Evolutionary conservation across 2,329 filamentous ascomycete genomes (phyloP), one percentile per base, ranked within the genome.

Genomic region (Herpotrichia juniperi): DNA sequence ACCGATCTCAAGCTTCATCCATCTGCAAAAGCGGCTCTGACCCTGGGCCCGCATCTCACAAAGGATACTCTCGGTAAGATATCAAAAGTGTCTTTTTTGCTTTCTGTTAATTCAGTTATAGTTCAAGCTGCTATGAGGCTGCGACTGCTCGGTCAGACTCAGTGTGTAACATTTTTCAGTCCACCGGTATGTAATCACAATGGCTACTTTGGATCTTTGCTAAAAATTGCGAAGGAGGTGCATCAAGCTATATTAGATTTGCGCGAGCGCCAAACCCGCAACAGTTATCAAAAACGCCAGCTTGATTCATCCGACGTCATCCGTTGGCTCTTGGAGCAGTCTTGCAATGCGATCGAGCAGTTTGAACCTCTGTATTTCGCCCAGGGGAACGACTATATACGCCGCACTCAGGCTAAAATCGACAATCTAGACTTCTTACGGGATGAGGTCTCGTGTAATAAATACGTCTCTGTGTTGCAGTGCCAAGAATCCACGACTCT

Each of bases 111-210:
- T n/a, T n/a, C n/a, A n/a, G n/a, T n/a, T n/a, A n/a, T n/a, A 0
- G 83, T 86, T 0, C 85, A 88, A 83, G 86, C 86, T 47, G 85
- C 86, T 0, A 89, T 89, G 86, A 74, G 87, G 52, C 68, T 89
- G 0, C 78, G 87, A 1, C 81, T 87, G 40, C 73, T 90, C 0
- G 79, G 73, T 0, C 76, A 76, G 1, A 82, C 81, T 0, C 85
- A 89, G 50, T 81, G 80, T 0, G 65, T 88, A 0, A 69, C 72
- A 0, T 81, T 81, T 42, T 78, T 85, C 17, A 79, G 81, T 0
- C 83, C 85, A 0, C 82, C 81, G 0, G n/a, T n/a, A n/a, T n/a
- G n/a, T n/a, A n/a, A n/a, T n/a, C n/a, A n/a, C n/a, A n/a, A n/a
- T n/a, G n/a, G n/a, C n/a, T n/a, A n/a, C n/a, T n/a, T n/a, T n/a